These are phyloP conservation scores for Paralagenidium karlingii DNA, from an alignment of 352 stramenopile species.

Conservation along the genomic window DNA sequence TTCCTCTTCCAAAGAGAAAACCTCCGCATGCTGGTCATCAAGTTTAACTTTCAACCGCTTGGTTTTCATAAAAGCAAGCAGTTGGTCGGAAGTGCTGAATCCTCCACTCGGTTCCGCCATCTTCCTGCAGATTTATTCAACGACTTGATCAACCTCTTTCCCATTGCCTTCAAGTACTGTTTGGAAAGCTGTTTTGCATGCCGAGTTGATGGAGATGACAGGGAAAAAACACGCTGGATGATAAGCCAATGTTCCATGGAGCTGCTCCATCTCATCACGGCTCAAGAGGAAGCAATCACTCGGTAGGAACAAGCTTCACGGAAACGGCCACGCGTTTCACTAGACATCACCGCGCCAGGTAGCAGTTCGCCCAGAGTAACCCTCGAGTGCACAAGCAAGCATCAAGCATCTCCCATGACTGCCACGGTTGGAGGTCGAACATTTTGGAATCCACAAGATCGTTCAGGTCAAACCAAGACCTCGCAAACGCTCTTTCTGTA, in stretches of 20 bases:
- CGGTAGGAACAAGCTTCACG: conserved; percentile 7
- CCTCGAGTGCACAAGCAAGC: conserved; percentile 11
- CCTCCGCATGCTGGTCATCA: conserved; percentile 6
- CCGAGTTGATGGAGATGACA: too few relatives aligned
- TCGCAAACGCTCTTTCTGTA: conserved; percentile 3
- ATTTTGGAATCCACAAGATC: conserved; percentile 2
- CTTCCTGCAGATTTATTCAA: conserved; percentile 7
- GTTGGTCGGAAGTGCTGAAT: conserved; percentile 6
- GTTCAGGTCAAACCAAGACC: conserved; percentile 2
- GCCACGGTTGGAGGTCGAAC: conserved; percentile 5
- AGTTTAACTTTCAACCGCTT: conserved; percentile 10
- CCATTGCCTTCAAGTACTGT: too few relatives aligned
- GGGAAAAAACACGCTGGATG: too few relatives aligned
- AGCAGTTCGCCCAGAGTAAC: conserved; percentile 10
- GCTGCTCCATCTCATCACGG: conserved; percentile 9
- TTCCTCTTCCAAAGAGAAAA: conserved; percentile 4
- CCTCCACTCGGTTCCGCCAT: conserved; percentile 6
- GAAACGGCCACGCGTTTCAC: conserved; percentile 3
- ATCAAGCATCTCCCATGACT: conserved; percentile 14
- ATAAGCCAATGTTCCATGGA: conserved; percentile 16
- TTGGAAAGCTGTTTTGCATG: too few relatives aligned
- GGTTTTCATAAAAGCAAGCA: conserved; percentile 6
- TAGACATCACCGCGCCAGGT: conserved; percentile 9
- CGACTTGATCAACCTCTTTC: conserved; percentile 7
- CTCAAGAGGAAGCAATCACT: conserved; percentile 9